Base-by-base conservation (phyloP, 768 basidiomycete genomes). In the Dioszegia hungarica region DNA sequence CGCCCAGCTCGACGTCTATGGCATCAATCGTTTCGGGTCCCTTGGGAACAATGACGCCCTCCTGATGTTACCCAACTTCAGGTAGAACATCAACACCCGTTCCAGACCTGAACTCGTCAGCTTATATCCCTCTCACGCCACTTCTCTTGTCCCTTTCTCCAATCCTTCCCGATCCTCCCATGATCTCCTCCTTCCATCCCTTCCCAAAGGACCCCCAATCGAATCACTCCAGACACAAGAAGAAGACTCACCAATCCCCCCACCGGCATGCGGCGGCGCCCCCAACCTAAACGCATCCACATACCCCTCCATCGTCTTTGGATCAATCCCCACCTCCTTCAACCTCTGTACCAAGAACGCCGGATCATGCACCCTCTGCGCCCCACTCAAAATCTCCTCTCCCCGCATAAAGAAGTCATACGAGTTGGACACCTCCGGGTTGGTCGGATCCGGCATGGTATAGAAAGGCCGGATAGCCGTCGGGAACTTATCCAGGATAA, bases 381-480 rank as follows among this genome's bases (percentile, higher is more conserved):
- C 95, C 15, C 95, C 95, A 3, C 94, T 97, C 37, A 98, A 82
- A 70, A 99, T 98, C 77, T 99, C 95, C 78, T 99, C 92, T 11
- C 95, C 95, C 29, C 95, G 85, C 94, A 99, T 97, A 83, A 99
- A 98, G 79, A 99, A 98, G 79, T 99, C 95, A 77, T 98, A 99
- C 22, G 95, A 98, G 78, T 98, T 98, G 48, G 95, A 97, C 37
- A 95, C 80, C 8, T 84, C 85, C 87, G 89, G 85, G 77, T 98
- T 87, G 61, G 83, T 81, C 12, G 94, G 84, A 79, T 99, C 95
- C 55, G 93, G 89, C 95, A 99, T 98, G 54, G 95, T 99, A 79
- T 99, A 99, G 80, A 99, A 99, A 2, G 95, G 95, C 53, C 95
- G 88, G 57, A 98, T 84, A 34, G 82, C 87, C 77, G 93, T 82